phyloP scores from a whole-genome alignment of 306 rosid genomes.

The Amphicarpaea edgeworthii region DNA sequence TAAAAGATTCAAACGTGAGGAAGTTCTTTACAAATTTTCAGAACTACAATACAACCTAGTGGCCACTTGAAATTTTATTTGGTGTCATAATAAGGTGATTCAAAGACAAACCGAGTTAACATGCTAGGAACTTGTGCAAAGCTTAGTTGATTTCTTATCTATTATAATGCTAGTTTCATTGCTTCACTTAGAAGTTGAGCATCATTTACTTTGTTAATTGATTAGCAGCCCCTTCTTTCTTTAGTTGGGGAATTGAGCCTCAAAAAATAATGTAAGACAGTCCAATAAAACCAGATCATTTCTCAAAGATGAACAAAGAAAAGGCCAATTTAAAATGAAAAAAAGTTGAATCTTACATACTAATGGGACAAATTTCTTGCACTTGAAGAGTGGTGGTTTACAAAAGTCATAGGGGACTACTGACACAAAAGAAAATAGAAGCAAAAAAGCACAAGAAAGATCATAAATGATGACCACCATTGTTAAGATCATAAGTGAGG shows the following conservation, averaged over 20 bases:
- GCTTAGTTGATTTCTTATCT: not conserved
- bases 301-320: not conserved
- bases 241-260: not conserved
- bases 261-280: not conserved
- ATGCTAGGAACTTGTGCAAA: not conserved
- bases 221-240: conserved; percentile 2
- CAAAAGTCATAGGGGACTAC: not conserved
- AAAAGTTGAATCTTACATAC: not conserved
- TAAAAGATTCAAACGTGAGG: not conserved
- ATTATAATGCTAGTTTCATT: not conserved
- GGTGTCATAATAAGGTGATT: not conserved
- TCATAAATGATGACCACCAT: not conserved
- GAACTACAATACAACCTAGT: not conserved
- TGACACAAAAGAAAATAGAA: not conserved
- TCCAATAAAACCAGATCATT: conserved; percentile 9
- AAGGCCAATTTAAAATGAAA: not conserved
- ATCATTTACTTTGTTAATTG: not conserved
- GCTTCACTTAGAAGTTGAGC: not conserved
- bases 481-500: not conserved
- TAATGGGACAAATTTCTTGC: not conserved
- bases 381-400: not conserved
- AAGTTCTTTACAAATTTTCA: not conserved
- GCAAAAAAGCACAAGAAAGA: not conserved
- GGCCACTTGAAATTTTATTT: not conserved
- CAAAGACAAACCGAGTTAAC: conserved; percentile 1